Base-by-base conservation (phyloP, 495 filamentous ascomycete genomes). In the Neurospora terricola region DNA sequence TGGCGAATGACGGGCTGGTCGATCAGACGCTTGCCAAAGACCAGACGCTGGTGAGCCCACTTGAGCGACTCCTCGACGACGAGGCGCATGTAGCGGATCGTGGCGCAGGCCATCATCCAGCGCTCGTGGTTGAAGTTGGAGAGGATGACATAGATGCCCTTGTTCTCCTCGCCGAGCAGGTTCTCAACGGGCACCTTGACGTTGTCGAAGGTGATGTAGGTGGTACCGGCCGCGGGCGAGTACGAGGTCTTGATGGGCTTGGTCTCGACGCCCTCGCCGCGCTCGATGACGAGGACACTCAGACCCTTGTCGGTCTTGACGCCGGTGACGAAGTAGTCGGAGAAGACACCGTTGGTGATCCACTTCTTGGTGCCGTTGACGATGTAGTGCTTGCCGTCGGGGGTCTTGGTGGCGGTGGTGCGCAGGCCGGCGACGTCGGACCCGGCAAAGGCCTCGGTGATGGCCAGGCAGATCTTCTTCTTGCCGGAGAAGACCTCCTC, bases 351-450 rank as follows among this genome's bases (percentile, higher is more conserved):
- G 85, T 97, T 97, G 45, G 93, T 97, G 82, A 95, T 95, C 93
- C 93, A 96, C 83, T 95, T 95, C 86, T 95, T 96, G 76, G 92
- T 95, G 73, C 93, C 93, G 81, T 93, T 94, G 74, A 96, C 88
- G 74, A 95, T 90, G 80, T 94, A 96, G 81, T 92, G 86, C 79
- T 92, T 92, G 70, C 93, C 93, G 80, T 95, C 93, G 11, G 91
- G 83, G 16, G 91, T 94, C 85, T 94, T 93, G 73, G 85, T 87
- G 11, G 93, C 93, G 1, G 93, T 95, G 4, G 92, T 95, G 72
- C 92, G 87, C 16, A 97, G 86, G 21, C 92, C 91, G 9, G 93
- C 93, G 11, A 97, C 93, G 82, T 97, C 93, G 71, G 90, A 93
- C 6, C 93, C 93, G 36, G 93, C 93, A 80, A 97, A 97, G 11